Conservation (phyloP, 2,329 filamentous ascomycete genomes). For the Chrysoporthe deuterocubensis region DNA sequence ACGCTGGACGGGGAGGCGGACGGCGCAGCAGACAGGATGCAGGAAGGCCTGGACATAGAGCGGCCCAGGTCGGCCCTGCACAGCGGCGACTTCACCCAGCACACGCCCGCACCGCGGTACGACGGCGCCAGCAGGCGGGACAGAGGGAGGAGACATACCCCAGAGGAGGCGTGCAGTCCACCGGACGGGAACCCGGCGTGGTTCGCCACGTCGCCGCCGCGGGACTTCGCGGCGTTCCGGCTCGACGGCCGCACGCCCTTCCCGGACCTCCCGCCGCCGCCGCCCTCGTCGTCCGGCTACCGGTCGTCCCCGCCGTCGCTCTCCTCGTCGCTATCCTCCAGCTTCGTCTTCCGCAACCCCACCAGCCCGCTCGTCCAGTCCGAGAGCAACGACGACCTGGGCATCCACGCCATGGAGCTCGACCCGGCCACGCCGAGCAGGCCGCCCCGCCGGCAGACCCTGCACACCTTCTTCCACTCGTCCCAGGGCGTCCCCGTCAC, state of each 20-base stretch:
- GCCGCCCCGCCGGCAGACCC: conserved; percentile 67
- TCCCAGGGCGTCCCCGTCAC: conserved; percentile 24
- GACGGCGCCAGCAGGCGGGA: conserved; percentile 31
- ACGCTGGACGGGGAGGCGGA: conserved; percentile 39
- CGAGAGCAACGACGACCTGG: conserved; percentile 79
- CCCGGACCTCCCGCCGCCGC: conserved; percentile 31
- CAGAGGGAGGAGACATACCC: not conserved
- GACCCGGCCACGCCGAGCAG: conserved; percentile 40
- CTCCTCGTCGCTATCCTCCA: conserved; percentile 75
- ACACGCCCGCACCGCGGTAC: conserved; percentile 36
- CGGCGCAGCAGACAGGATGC: conserved; percentile 49
- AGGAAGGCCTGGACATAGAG: conserved; percentile 70
- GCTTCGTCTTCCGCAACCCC: conserved; percentile 83
- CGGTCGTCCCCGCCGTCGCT: conserved; percentile 61
- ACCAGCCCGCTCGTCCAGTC: conserved; percentile 93
- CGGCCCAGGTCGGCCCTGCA: conserved; percentile 79
- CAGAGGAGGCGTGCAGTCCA: not conserved
- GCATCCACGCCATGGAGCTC: conserved; percentile 58
- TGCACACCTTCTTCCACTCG: conserved; percentile 49
- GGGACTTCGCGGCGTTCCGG: conserved; percentile 53
- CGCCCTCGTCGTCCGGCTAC: conserved; percentile 34
- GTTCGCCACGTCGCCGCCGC: conserved; percentile 61
- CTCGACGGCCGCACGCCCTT: conserved; percentile 40
- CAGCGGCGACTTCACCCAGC: conserved; percentile 66
- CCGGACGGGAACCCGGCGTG: conserved; percentile 42